phyloP scores from a whole-genome alignment of 441 rosid species.

The Jatropha multifida region DNA sequence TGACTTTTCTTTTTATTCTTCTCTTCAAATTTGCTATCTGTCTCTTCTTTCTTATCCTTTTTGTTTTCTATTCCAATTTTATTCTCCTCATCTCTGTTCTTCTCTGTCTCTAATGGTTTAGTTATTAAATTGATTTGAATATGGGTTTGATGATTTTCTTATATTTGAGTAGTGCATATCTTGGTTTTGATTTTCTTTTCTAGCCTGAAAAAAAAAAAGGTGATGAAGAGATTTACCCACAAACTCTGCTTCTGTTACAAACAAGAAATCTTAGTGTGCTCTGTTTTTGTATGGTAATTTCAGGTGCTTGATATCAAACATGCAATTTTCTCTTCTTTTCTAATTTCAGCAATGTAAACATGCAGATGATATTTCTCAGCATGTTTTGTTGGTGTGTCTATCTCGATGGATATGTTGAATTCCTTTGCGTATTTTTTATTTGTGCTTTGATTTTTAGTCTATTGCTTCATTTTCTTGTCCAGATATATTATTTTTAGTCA shows the following conservation, averaged over 20 bases:
- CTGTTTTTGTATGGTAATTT: background rate
- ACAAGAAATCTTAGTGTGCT: background rate
- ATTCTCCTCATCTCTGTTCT: no score
- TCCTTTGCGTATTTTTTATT: background rate
- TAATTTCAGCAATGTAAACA: background rate
- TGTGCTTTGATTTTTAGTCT: background rate
- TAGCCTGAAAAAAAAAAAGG: no score
- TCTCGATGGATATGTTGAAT: slow-evolving; percentile 26
- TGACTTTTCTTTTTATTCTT: no score
- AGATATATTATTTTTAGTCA: background rate
- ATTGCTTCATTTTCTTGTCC: slow-evolving; percentile 3
- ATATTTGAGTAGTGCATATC: no score
- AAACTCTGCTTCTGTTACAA: background rate
- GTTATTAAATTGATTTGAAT: no score
- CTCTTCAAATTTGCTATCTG: no score
- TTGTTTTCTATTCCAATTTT: no score
- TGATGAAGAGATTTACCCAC: background rate
- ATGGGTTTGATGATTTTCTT: no score
- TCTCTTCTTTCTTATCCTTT: no score
- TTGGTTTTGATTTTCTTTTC: no score
- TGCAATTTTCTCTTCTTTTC: background rate
- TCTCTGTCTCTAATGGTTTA: no score
- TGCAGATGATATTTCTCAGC: slow-evolving; percentile 4
- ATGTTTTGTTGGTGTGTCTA: slow-evolving; percentile 11
- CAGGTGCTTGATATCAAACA: background rate